Conservation (phyloP, 2,329 filamentous ascomycete genomes). For the Diaporthe velutina region DNA sequence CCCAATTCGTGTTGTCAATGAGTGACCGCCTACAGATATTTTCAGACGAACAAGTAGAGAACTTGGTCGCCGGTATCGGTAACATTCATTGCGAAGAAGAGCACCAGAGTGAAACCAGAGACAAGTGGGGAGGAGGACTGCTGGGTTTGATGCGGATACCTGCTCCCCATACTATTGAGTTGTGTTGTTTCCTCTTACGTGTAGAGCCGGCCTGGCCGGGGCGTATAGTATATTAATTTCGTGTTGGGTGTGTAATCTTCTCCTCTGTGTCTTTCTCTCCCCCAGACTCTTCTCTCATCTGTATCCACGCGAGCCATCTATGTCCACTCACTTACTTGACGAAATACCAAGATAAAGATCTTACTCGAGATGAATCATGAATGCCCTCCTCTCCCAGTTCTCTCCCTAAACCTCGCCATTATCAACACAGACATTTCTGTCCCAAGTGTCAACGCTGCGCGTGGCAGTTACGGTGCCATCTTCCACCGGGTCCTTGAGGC, state of each 20-base stretch:
- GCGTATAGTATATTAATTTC: not conserved
- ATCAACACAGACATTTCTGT: not conserved
- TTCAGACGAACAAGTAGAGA: not conserved
- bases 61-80: conserved; percentile 4
- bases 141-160: not conserved
- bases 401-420: not conserved
- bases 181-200: not conserved
- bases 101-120: not conserved
- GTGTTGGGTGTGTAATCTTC: not conserved
- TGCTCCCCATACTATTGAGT: not conserved
- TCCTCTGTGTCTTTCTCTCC: not conserved
- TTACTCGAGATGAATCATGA: not conserved
- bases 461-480: not conserved
- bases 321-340: not conserved
- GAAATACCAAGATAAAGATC: not conserved
- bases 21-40: not conserved
- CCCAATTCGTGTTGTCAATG: not conserved
- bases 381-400: not conserved
- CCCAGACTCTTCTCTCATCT: not conserved
- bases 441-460: not conserved
- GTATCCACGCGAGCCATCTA: not conserved
- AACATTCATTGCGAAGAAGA: not conserved
- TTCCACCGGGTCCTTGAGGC: conserved; percentile 4
- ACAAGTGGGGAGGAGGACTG: not conserved
- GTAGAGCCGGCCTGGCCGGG: not conserved